These are phyloP conservation scores for Batrachochytrium dendrobatidis DNA, from an alignment of 371 early-diverging fungal species.

Conservation along the genomic window DNA sequence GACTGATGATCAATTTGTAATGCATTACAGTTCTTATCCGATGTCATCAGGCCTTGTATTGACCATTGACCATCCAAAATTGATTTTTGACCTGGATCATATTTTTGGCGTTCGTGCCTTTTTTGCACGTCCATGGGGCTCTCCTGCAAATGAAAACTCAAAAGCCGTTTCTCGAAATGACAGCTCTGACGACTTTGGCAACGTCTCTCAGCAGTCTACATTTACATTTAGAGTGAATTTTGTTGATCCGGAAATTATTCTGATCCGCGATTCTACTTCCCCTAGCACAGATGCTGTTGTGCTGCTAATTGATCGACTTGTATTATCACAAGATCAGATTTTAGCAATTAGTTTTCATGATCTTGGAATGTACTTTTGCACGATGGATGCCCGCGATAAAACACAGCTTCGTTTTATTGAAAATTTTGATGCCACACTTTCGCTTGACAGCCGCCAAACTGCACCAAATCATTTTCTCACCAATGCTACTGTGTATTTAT, in stretches of 20 bases:
- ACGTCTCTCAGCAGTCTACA: neutral
- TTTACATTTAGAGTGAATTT: conserved; percentile 66
- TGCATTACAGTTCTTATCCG: conserved; percentile 26
- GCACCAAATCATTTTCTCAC: conserved; percentile 28
- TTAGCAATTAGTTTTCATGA: conserved; percentile 68
- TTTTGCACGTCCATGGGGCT: conserved; percentile 36
- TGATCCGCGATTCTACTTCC: conserved; percentile 71
- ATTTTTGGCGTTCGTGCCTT: conserved; percentile 63
- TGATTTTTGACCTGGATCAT: conserved; percentile 81
- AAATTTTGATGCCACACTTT: conserved; percentile 71
- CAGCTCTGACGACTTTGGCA: conserved; percentile 5
- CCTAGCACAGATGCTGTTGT: conserved; percentile 81
- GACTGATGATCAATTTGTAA: conserved; percentile 58
- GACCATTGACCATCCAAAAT: conserved; percentile 74
- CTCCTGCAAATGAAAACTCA: conserved; percentile 30
- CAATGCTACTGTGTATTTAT: conserved; percentile 23
- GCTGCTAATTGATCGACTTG: conserved; percentile 68
- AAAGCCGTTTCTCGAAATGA: conserved; percentile 18
- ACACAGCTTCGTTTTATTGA: conserved; percentile 82
- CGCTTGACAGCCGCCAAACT: conserved; percentile 59
- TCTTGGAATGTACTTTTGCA: conserved; percentile 86
- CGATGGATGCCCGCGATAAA: conserved; percentile 73
- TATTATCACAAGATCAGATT: conserved; percentile 68
- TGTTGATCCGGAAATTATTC: conserved; percentile 75
- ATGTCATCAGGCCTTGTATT: conserved; percentile 36